A percentile compares a stretch with the other conserved stretches of the same genome.
Conservation (phyloP, 352 stramenopile genomes). For the Pythium biforme region DNA sequence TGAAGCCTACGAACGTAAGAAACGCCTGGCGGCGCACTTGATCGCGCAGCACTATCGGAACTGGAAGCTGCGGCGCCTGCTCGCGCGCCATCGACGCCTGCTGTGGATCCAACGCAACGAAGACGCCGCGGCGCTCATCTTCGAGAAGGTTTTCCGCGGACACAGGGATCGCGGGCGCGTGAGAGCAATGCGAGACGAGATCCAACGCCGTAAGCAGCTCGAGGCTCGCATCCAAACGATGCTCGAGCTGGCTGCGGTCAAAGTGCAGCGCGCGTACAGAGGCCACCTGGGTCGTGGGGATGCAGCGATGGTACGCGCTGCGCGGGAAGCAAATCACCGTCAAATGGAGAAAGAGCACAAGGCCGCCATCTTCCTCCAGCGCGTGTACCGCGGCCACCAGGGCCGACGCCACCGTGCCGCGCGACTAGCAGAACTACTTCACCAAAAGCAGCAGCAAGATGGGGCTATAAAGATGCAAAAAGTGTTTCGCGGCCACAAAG, state of each 20-base stretch:
- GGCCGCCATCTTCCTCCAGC: slow-evolving; percentile 63
- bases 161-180: slow-evolving; percentile 52
- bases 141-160: slow-evolving; percentile 76
- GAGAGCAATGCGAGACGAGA: slow-evolving; percentile 39
- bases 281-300: slow-evolving; percentile 59
- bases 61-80: slow-evolving; percentile 47
- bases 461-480: slow-evolving; percentile 64
- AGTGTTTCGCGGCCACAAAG: slow-evolving; percentile 61
- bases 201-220: slow-evolving; percentile 44
- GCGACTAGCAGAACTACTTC: slow-evolving; percentile 49
- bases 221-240: slow-evolving; percentile 54
- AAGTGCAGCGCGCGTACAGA: slow-evolving; percentile 71
- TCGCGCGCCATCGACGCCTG: slow-evolving; percentile 45
- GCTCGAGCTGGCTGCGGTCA: slow-evolving; percentile 55
- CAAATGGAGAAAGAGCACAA: slow-evolving; percentile 45
- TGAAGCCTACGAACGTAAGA: slow-evolving; percentile 30
- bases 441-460: slow-evolving; percentile 45
- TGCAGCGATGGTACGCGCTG: slow-evolving; percentile 43
- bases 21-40: slow-evolving; percentile 35
- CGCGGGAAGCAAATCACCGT: slow-evolving; percentile 40
- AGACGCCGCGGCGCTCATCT: slow-evolving; percentile 62
- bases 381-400: slow-evolving; percentile 70
- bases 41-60: slow-evolving; percentile 57
- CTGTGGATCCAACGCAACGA: slow-evolving; percentile 54
- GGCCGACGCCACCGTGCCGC: slow-evolving; percentile 44